Conservation (phyloP, 129 eudicot genomes). For the Ambrosia artemisiifolia region DNA sequence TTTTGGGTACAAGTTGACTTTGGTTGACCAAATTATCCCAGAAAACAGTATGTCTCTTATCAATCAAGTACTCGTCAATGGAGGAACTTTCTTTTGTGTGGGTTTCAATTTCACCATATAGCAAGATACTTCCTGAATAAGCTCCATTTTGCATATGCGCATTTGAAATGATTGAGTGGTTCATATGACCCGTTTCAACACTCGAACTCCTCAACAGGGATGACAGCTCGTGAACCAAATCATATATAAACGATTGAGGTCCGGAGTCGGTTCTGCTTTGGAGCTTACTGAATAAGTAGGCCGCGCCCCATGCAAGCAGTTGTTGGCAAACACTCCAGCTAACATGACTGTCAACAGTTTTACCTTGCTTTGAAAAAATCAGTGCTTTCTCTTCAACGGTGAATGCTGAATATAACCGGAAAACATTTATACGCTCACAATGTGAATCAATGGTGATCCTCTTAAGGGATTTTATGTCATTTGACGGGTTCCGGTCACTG, state of each 20-base stretch:
- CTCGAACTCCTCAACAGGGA: slow-evolving; percentile 22
- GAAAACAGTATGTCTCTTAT: slow-evolving; percentile 30
- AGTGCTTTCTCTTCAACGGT: slow-evolving; percentile 71
- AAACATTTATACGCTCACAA: no score
- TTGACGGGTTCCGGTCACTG: slow-evolving; percentile 60
- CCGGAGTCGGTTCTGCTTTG: slow-evolving; percentile 14
- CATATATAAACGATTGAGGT: slow-evolving; percentile 23
- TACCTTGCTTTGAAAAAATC: slow-evolving; percentile 49
- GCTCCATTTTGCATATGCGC: slow-evolving; percentile 34
- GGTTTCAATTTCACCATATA: slow-evolving; percentile 52
- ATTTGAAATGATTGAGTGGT: slow-evolving; percentile 30
- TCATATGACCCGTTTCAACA: neutral
- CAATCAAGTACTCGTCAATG: slow-evolving; percentile 10
- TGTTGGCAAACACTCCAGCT: slow-evolving; percentile 32
- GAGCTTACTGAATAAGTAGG: slow-evolving; percentile 37
- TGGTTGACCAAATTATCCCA: slow-evolving; percentile 54
- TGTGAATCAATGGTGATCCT: slow-evolving; percentile 29
- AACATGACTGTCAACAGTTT: slow-evolving; percentile 18
- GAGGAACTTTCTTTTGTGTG: slow-evolving; percentile 23
- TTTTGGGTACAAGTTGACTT: slow-evolving; percentile 25
- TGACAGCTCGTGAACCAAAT: slow-evolving; percentile 42
- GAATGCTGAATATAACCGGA: neutral
- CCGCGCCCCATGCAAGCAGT: slow-evolving; percentile 63
- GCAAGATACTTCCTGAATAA: slow-evolving; percentile 21
- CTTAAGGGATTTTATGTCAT: slow-evolving; percentile 50